Percentiles rank a stretch among this genome's conserved stretches.
These are phyloP conservation scores for Hymenoscyphus occultus DNA, from an alignment of 2,329 filamentous ascomycete species.

Conservation along the genomic window DNA sequence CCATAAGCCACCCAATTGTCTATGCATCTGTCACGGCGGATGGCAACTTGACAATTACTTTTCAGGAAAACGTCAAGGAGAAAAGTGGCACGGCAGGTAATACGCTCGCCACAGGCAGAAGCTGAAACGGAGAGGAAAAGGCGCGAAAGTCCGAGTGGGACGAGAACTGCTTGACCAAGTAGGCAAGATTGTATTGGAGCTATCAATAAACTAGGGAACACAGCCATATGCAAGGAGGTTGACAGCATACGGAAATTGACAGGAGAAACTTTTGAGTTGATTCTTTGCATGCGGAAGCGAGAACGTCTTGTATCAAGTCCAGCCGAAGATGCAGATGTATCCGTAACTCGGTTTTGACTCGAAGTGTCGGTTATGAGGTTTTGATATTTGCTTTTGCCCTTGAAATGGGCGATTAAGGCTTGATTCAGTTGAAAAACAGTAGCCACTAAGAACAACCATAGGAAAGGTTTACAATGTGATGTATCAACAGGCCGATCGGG, in stretches of 20 bases:
- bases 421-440: neutral
- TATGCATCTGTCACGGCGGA: slow-evolving; percentile 2
- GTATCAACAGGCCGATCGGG: neutral
- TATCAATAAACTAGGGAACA: slow-evolving; percentile 2
- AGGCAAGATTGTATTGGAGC: slow-evolving; percentile 10
- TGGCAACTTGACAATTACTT: slow-evolving; percentile 2
- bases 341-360: neutral
- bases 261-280: neutral
- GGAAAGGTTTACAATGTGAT: neutral
- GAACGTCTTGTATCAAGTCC: neutral
- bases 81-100: slow-evolving; percentile 5
- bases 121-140: slow-evolving; percentile 11
- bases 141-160: slow-evolving; percentile 18
- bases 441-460: neutral
- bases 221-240: slow-evolving; percentile 8
- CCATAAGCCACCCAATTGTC: neutral
- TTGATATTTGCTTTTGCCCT: neutral
- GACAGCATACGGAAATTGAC: slow-evolving; percentile 8
- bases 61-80: neutral
- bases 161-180: slow-evolving; percentile 4
- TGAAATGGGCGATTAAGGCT: neutral
- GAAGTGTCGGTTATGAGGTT: neutral
- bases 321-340: neutral
- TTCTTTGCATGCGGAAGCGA: slow-evolving; percentile 3
- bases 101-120: neutral